Conservation (phyloP, 1,284 basidiomycete genomes). For the Apiotrichum veenhuisii region DNA sequence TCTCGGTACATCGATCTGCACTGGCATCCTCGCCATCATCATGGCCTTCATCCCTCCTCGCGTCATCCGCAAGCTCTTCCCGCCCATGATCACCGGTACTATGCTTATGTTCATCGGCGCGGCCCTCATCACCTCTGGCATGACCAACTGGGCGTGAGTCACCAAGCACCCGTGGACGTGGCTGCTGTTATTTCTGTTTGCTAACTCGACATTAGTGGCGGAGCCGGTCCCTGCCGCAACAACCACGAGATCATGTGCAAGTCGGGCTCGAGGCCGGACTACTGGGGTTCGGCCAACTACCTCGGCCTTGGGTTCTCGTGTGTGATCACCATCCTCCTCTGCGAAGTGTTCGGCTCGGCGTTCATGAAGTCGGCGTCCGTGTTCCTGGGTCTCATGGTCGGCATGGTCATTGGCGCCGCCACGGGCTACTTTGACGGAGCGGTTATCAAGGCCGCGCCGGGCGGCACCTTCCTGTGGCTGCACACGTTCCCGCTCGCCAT, state of each 20-base stretch:
- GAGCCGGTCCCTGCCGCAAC: conserved; percentile 23
- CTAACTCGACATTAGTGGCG: conserved; percentile 17
- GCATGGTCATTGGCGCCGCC: conserved; percentile 33
- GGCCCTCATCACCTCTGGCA: conserved; percentile 26
- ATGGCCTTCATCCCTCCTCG: conserved; percentile 33
- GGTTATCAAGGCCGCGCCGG: conserved; percentile 25
- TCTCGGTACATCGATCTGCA: conserved; percentile 28
- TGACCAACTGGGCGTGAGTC: conserved; percentile 35
- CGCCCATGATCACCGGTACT: conserved; percentile 33
- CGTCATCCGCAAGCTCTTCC: conserved; percentile 32
- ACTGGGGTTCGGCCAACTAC: conserved; percentile 30
- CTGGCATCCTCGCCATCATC: conserved; percentile 30
- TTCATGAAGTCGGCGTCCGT: conserved; percentile 37
- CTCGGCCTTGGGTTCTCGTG: conserved; percentile 33
- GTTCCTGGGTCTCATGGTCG: conserved; percentile 34
- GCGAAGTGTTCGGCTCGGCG: conserved; percentile 36
- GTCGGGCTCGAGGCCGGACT: conserved; percentile 18
- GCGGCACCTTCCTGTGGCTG: conserved; percentile 32
- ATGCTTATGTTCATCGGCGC: conserved; percentile 38
- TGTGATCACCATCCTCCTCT: conserved; percentile 20
- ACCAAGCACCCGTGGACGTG: background rate
- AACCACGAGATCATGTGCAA: conserved; percentile 28
- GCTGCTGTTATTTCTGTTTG: background rate
- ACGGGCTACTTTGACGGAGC: conserved; percentile 30
- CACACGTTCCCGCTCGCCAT: conserved; percentile 27